phyloP scores from a whole-genome alignment of 2,329 filamentous ascomycete genomes.

The Thermothelomyces thermophilus region DNA sequence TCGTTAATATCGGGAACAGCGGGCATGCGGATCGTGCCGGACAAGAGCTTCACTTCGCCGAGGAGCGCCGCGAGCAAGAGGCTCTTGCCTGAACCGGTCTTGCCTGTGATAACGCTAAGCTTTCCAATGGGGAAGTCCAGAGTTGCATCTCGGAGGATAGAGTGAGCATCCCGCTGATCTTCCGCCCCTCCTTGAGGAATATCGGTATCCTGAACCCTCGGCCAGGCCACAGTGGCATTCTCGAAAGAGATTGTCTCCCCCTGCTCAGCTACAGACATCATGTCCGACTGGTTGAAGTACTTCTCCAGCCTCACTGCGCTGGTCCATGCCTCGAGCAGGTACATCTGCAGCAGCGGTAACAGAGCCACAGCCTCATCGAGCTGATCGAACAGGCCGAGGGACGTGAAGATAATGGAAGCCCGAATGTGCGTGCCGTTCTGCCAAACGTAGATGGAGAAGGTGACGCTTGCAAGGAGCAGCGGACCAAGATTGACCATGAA shows the following conservation, averaged over 20 bases:
- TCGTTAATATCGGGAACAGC: slow-evolving; percentile 22
- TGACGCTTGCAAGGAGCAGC: slow-evolving; percentile 30
- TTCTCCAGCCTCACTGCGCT: slow-evolving; percentile 31
- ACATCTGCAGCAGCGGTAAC: slow-evolving; percentile 30
- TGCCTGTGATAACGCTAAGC: slow-evolving; percentile 33
- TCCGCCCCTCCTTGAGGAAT: slow-evolving; percentile 6
- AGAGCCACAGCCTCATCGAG: slow-evolving; percentile 31
- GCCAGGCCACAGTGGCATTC: slow-evolving; percentile 31
- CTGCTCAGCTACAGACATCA: slow-evolving; percentile 23
- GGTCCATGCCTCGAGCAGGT: slow-evolving; percentile 32
- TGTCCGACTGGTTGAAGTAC: slow-evolving; percentile 30
- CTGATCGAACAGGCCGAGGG: slow-evolving; percentile 32
- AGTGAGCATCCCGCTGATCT: slow-evolving; percentile 25
- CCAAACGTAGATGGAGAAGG: slow-evolving; percentile 30
- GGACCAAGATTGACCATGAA: slow-evolving; percentile 30
- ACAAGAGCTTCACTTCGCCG: slow-evolving; percentile 34
- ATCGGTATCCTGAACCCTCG: slow-evolving; percentile 27
- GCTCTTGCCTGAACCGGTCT: slow-evolving; percentile 36
- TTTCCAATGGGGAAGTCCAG: slow-evolving; percentile 31
- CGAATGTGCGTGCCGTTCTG: slow-evolving; percentile 28
- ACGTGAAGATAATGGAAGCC: slow-evolving; percentile 33
- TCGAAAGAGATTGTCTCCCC: slow-evolving; percentile 27
- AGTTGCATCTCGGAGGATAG: slow-evolving; percentile 29
- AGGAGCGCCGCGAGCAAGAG: slow-evolving; percentile 35
- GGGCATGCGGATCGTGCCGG: slow-evolving; percentile 29